Conservation (phyloP, 1,139 yeast species). For the Geotrichum carabidarum region DNA sequence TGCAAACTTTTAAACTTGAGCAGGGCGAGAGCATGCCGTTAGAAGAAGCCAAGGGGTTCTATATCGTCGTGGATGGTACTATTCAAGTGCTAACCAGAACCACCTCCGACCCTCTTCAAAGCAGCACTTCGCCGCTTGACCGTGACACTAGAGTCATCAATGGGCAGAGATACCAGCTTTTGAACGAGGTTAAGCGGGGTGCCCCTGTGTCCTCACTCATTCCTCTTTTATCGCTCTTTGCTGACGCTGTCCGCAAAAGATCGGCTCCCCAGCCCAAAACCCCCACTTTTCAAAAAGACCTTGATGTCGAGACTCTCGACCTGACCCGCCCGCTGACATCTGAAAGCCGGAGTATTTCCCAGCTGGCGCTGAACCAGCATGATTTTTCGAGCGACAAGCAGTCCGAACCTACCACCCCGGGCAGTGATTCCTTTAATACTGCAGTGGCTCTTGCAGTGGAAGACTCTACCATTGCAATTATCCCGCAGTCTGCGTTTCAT, state of each 20-base stretch:
- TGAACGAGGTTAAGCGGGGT: slow-evolving; percentile 83
- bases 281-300: background rate
- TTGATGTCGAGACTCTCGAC: background rate
- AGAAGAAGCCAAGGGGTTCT: slow-evolving; percentile 75
- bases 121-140: background rate
- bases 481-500: slow-evolving; percentile 78
- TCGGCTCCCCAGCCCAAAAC: background rate
- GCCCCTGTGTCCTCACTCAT: slow-evolving; percentile 76
- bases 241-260: slow-evolving; percentile 37
- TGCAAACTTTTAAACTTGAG: slow-evolving; percentile 82
- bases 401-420: background rate
- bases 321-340: background rate
- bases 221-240: slow-evolving; percentile 67
- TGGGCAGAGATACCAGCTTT: slow-evolving; percentile 59
- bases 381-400: background rate
- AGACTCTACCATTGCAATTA: slow-evolving; percentile 82
- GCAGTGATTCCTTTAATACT: background rate
- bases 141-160: slow-evolving; percentile 36
- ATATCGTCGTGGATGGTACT: slow-evolving; percentile 90
- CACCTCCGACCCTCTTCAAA: slow-evolving; percentile 2
- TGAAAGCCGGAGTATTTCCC: slow-evolving; percentile 6
- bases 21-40: slow-evolving; percentile 70
- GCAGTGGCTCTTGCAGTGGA: slow-evolving; percentile 53
- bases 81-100: slow-evolving; percentile 67
- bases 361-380: background rate